Evolutionary conservation across 345 rosid species (phyloP).

Genomic region (Noccaea caerulescens): DNA sequence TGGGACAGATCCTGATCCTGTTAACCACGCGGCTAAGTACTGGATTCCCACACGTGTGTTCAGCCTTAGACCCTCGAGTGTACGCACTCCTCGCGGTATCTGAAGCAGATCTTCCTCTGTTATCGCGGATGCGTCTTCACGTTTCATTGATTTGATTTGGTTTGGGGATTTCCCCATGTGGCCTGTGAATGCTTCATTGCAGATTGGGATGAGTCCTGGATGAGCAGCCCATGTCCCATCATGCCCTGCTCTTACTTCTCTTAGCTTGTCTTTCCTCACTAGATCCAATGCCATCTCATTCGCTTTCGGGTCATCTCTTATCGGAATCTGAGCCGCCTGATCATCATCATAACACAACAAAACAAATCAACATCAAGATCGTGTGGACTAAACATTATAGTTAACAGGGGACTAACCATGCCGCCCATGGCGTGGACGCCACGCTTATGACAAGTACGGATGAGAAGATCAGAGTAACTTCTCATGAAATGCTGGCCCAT

Average conservation of each 20-base stretch:
- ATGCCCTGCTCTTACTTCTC: slow-evolving; percentile 88
- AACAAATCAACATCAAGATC: neutral
- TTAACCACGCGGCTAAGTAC: slow-evolving; percentile 88
- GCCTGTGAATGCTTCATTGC: slow-evolving; percentile 68
- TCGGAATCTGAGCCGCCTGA: slow-evolving; percentile 97
- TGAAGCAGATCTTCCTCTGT: slow-evolving; percentile 88
- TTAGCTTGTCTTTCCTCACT: slow-evolving; percentile 85
- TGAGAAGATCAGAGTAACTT: slow-evolving; percentile 90
- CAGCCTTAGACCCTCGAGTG: slow-evolving; percentile 80
- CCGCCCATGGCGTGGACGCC: slow-evolving; percentile 99
- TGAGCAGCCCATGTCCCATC: slow-evolving; percentile 99
- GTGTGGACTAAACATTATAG: no score
- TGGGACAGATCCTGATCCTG: slow-evolving; percentile 88
- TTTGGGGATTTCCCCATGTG: slow-evolving; percentile 69
- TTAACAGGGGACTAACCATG: slow-evolving; percentile 57
- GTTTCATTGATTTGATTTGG: slow-evolving; percentile 66
- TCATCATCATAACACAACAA: slow-evolving; percentile 13
- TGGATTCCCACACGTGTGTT: slow-evolving; percentile 94
- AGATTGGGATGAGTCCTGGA: slow-evolving; percentile 81
- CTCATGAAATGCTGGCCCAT: slow-evolving; percentile 96
- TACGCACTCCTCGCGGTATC: slow-evolving; percentile 76
- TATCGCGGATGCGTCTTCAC: slow-evolving; percentile 64
- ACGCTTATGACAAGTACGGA: slow-evolving; percentile 80
- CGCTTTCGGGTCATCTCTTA: slow-evolving; percentile 75
- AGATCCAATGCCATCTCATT: slow-evolving; percentile 83